Evolutionary conservation across 2,329 filamentous ascomycete genomes (phyloP), one percentile per base, ranked within the genome.

Genomic region (Botrytis medusae): DNA sequence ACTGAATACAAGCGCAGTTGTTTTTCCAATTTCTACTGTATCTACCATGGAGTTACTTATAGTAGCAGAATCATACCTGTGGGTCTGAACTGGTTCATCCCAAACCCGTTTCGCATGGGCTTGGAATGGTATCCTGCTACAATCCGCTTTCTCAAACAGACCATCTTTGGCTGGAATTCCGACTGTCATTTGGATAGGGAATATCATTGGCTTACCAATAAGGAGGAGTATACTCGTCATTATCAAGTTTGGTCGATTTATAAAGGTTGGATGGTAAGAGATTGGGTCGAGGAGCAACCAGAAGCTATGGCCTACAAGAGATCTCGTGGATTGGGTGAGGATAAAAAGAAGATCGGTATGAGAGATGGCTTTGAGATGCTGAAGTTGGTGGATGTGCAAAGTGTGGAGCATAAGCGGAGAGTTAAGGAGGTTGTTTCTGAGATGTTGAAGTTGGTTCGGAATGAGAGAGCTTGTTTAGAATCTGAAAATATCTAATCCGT

Each of bases 11-110:
- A 4, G 14, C 14, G 2, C 0, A 42, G 42, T 8, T 2, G 1
- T 16, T 54, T 67, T 7, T 1, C 4, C 0, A 2, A 3, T 1
- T n/a, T 29, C 37, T n/a, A 48, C 10, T 4, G 20, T 0, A n/a
- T 64, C 29, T 65, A n/a, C 1, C 10, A 62, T 4, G 10, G n/a
- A 12, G 8, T 22, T 32, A 16, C 2, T 8, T 9, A 14, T 22
- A 18, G 1, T 25, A 5, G 5, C 25, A n/a, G 2, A 4, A 1
- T 0, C 2, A 14, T 0, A 1, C 32, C 20, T 6, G 10, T 0
- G 16, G 32, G 32, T 16, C 5, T 67, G 0, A 16, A 4, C 0
- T 67, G 46, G 34, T n/a, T n/a, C 29, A 16, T 54, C 2, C 64
- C 64, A 20, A 54, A 54, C 4, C 64, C 64, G 0, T 67, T 3